phyloP scores from a whole-genome alignment of 495 filamentous ascomycete species.

The Lindgomyces ingoldianus region DNA sequence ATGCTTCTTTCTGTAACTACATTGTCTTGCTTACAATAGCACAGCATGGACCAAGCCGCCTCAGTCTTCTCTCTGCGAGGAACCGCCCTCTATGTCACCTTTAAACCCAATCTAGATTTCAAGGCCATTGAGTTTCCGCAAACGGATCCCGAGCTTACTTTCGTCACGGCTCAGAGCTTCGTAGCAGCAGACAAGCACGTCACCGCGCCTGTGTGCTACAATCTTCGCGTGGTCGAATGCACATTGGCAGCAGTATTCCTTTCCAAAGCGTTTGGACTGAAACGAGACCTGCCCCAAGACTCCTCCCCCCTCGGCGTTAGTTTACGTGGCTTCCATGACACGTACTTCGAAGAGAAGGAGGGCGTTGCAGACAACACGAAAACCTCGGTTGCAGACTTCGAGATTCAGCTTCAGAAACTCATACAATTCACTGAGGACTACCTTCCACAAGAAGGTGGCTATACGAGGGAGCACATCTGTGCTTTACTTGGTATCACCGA shows the following conservation, averaged over 20 bases:
- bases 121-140: slow-evolving; percentile 81
- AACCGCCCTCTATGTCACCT: slow-evolving; percentile 85
- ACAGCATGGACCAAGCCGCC: slow-evolving; percentile 94
- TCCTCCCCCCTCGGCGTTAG: slow-evolving; percentile 80
- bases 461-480: slow-evolving; percentile 87
- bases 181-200: slow-evolving; percentile 92
- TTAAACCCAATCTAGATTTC: slow-evolving; percentile 75
- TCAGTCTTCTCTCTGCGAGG: slow-evolving; percentile 87
- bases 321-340: slow-evolving; percentile 81
- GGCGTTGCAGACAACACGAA: slow-evolving; percentile 49
- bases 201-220: slow-evolving; percentile 90
- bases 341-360: slow-evolving; percentile 68
- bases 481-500: slow-evolving; percentile 67
- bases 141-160: slow-evolving; percentile 78
- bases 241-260: slow-evolving; percentile 81
- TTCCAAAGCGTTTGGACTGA: slow-evolving; percentile 60
- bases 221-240: slow-evolving; percentile 94
- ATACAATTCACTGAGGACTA: slow-evolving; percentile 63
- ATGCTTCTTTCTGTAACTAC: too few relatives aligned
- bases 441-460: slow-evolving; percentile 74
- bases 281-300: slow-evolving; percentile 66
- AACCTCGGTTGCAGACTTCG: slow-evolving; percentile 48
- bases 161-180: slow-evolving; percentile 93
- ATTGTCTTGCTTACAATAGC: not conserved
- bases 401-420: slow-evolving; percentile 68